phyloP scores from a whole-genome alignment of 164 flowering plant genomes.

The Chloranthus sessilifolius region DNA sequence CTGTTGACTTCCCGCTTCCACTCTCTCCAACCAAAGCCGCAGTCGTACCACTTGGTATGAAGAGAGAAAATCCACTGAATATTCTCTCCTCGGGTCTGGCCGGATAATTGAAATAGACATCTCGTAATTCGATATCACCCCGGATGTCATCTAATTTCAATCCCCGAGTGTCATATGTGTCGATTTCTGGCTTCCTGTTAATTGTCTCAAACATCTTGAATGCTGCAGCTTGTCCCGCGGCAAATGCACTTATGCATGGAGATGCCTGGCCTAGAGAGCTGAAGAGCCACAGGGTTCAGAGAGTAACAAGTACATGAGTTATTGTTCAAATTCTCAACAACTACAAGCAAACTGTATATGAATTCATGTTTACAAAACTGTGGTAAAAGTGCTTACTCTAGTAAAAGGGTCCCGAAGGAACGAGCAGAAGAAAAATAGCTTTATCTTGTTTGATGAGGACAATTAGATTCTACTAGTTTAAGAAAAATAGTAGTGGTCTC shows the following conservation, averaged over 20 bases:
- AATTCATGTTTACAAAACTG: too few relatives aligned
- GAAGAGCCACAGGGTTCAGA: too few relatives aligned
- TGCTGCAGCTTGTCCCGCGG: slow-evolving; percentile 58
- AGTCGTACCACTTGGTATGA: slow-evolving; percentile 45
- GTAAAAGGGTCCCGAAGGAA: too few relatives aligned
- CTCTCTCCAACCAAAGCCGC: slow-evolving; percentile 57
- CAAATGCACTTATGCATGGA: slow-evolving; percentile 33
- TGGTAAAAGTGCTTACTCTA: too few relatives aligned
- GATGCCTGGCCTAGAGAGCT: slow-evolving; percentile 18
- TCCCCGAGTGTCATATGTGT: slow-evolving; percentile 22
- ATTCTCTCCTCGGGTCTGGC: slow-evolving; percentile 28
- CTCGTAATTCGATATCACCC: slow-evolving; percentile 28
- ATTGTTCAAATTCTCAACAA: too few relatives aligned
- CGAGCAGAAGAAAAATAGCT: too few relatives aligned
- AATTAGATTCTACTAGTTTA: too few relatives aligned
- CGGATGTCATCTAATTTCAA: slow-evolving; percentile 16
- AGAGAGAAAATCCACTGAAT: slow-evolving; percentile 37
- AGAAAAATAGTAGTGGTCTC: too few relatives aligned
- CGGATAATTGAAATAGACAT: slow-evolving; percentile 16
- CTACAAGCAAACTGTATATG: too few relatives aligned
- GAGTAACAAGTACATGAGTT: too few relatives aligned
- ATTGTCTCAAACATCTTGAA: slow-evolving; percentile 36
- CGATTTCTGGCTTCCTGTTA: slow-evolving; percentile 21
- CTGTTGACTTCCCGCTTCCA: slow-evolving; percentile 62
- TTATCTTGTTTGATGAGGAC: too few relatives aligned